Conservation (phyloP, 2,329 filamentous ascomycete genomes). For the Stachybotrys elegans region DNA sequence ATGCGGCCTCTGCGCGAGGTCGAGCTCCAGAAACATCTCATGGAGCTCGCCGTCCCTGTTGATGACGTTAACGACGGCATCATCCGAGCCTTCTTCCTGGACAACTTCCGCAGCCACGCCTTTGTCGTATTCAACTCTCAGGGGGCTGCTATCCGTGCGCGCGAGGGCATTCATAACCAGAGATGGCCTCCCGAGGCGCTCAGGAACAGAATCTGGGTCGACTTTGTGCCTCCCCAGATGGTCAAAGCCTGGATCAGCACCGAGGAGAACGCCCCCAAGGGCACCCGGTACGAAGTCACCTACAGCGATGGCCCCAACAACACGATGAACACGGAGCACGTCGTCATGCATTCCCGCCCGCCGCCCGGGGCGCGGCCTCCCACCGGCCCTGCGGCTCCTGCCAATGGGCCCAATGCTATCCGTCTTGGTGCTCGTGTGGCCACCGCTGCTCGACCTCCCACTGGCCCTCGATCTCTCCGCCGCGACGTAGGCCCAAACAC, state of each 20-base stretch:
- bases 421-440: conserved; percentile 30
- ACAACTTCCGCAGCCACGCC: conserved; percentile 82
- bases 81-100: conserved; percentile 70
- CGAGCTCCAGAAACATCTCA: conserved; percentile 63
- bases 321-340: too few relatives aligned
- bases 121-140: conserved; percentile 68
- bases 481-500: conserved; percentile 22
- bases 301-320: conserved; percentile 58
- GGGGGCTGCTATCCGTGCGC: conserved; percentile 69
- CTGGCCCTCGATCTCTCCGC: conserved; percentile 34
- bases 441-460: conserved; percentile 16
- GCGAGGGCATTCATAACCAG: conserved; percentile 68
- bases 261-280: conserved; percentile 50
- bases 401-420: conserved; percentile 21
- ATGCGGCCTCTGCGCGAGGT: conserved; percentile 76
- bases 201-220: conserved; percentile 79
- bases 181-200: conserved; percentile 86
- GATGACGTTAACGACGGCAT: conserved; percentile 44
- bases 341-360: too few relatives aligned
- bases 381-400: conserved; percentile 11
- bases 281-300: conserved; percentile 63
- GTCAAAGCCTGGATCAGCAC: conserved; percentile 68
- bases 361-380: conserved; percentile 12
- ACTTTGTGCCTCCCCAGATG: conserved; percentile 78
- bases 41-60: conserved; percentile 58